Percentiles rank a stretch among this genome's conserved stretches.
These are phyloP conservation scores for Diaporthe capsici DNA, from an alignment of 2,329 filamentous ascomycete genomes.

Conservation along the genomic window DNA sequence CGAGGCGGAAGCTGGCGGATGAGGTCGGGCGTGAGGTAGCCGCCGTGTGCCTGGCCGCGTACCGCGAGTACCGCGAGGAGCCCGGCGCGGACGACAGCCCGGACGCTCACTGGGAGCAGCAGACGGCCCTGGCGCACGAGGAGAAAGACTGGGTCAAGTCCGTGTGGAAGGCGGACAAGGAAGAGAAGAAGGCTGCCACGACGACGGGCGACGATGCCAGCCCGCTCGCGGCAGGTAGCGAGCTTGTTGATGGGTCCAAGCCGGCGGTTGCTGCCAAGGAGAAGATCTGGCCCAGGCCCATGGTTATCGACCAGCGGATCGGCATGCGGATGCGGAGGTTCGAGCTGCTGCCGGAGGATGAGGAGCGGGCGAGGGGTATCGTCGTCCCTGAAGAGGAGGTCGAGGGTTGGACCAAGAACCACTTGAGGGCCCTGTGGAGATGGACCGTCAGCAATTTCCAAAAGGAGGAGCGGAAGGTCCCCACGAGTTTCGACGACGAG, in stretches of 20 bases:
- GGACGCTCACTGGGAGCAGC: slow-evolving; percentile 68
- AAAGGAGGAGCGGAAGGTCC: slow-evolving; percentile 55
- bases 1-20: slow-evolving; percentile 87
- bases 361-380: slow-evolving; percentile 74
- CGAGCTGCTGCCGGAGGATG: slow-evolving; percentile 77
- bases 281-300: slow-evolving; percentile 80
- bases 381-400: slow-evolving; percentile 77
- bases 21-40: slow-evolving; percentile 89
- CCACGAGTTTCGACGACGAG: slow-evolving; percentile 56
- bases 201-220: slow-evolving; percentile 45
- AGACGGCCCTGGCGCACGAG: slow-evolving; percentile 76
- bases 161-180: slow-evolving; percentile 70
- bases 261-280: slow-evolving; percentile 59
- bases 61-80: slow-evolving; percentile 63
- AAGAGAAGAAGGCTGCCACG: slow-evolving; percentile 56
- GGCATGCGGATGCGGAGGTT: slow-evolving; percentile 85
- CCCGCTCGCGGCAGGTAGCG: slow-evolving; percentile 28
- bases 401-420: slow-evolving; percentile 77
- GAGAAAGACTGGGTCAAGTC: slow-evolving; percentile 89
- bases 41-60: slow-evolving; percentile 79
- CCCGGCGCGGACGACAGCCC: slow-evolving; percentile 48
- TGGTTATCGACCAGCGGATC: slow-evolving; percentile 84
- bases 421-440: slow-evolving; percentile 65
- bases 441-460: slow-evolving; percentile 62
- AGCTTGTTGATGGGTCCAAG: slow-evolving; percentile 29